Percentiles rank a stretch among this genome's conserved stretches.
phyloP scores from a whole-genome alignment of 1,139 yeast species.

The Arxiozyma slooffiae region DNA sequence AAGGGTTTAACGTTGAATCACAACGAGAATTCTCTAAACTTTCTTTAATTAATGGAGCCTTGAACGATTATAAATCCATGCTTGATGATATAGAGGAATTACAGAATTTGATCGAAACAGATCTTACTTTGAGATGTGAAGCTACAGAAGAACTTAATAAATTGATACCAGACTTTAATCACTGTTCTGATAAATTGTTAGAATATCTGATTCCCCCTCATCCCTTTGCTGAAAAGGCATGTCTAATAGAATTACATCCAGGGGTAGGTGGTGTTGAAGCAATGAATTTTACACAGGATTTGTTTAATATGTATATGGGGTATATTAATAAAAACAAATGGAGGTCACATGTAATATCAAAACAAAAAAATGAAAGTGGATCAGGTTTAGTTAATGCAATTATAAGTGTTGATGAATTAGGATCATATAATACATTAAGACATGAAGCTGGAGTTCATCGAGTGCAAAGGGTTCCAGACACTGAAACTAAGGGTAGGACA shows the following conservation, averaged over 20 bases:
- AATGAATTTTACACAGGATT: conserved; percentile 69
- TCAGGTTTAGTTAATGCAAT: conserved; percentile 72
- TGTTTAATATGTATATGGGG: conserved; percentile 69
- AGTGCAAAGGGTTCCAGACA: conserved; percentile 87
- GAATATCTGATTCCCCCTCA: conserved; percentile 62
- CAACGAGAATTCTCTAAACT: conserved; percentile 51
- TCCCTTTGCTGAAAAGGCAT: conserved; percentile 66
- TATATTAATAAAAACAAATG: conserved; percentile 60
- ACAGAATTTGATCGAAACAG: conserved; percentile 29
- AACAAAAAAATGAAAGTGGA: conserved; percentile 45
- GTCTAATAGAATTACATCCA: conserved; percentile 78
- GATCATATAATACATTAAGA: conserved; percentile 62
- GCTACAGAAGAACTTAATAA: conserved; percentile 32
- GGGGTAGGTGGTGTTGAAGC: conserved; percentile 98
- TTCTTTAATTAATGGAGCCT: conserved; percentile 44
- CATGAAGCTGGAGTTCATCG: conserved; percentile 95
- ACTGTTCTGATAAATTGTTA: conserved; percentile 41
- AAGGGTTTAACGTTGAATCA: conserved; percentile 45
- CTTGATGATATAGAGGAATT: conserved; percentile 34
- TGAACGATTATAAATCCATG: conserved; percentile 37
- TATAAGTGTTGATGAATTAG: conserved; percentile 61
- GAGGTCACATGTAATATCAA: conserved; percentile 54
- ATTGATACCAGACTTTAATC: conserved; percentile 26
- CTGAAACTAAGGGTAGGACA: conserved; percentile 87
- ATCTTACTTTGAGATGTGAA: conserved; percentile 32